Base-by-base conservation (phyloP, 2,329 filamentous ascomycete species). In the Penicillium griseofulvum region DNA sequence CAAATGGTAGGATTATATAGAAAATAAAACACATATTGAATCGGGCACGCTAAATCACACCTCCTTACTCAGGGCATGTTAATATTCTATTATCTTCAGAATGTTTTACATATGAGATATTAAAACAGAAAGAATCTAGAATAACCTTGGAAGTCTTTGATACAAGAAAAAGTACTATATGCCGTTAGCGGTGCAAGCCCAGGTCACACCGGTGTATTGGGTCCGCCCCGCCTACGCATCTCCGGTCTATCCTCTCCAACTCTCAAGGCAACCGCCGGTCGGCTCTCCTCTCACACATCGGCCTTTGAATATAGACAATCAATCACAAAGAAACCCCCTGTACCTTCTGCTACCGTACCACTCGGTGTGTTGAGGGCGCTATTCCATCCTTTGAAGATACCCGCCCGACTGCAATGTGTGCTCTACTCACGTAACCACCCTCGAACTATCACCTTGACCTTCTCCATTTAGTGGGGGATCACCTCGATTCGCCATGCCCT, bases 401-500 rank as follows among this genome's bases (percentile, higher is more conserved):
- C 57, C 57, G 60, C 52, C 51, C 57, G 41, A 50, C 57, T 61
- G 59, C 53, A 48, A 57, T 61, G 58, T 61, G 61, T 59, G 49
- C 41, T 55, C 53, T 49, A 56, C 56, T 38, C 47, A 54, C 53
- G 34, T 59, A 52, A 59, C 45, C 37, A 37, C 37, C 45, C 42
- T 24, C 37, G 16, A 49, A 45, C 38, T 43, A 39, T 49, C 42
- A 54, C 55, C 39, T 44, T 56, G 39, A 31, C 45, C 44, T 19
- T 57, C 33, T 54, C 46, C 16, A 24, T 45, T 42, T 31, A 45
- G 39, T 29, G 50, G 37, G 47, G 43, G 51, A 17, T 31, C 34
- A 39, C 45, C 41, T 56, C 49, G 42, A 65, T 56, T 61, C 68
- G 70, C 58, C 61, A 80, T 80, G 78, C 83, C 83, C 55, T 84